These are phyloP conservation scores for Pseudozyma tsukubaensis DNA, from an alignment of 1,284 basidiomycete species.

Conservation along the genomic window DNA sequence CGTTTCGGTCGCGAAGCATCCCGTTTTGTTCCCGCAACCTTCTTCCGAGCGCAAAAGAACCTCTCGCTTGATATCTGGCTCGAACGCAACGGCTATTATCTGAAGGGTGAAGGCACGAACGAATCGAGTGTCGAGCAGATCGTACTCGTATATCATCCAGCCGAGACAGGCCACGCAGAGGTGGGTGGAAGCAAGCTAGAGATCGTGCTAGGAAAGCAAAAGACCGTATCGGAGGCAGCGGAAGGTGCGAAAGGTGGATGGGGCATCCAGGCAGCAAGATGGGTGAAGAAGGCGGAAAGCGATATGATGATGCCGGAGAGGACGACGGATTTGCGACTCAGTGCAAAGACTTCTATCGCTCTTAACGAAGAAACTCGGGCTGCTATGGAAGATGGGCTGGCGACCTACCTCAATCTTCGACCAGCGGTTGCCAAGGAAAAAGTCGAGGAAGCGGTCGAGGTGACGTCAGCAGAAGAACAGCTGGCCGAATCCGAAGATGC, in stretches of 20 bases:
- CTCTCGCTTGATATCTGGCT: constrained; percentile 36
- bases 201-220: constrained; percentile 10
- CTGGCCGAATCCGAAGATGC: no score
- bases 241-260: constrained; percentile 14
- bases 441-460: not conserved
- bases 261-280: constrained; percentile 11
- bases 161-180: constrained; percentile 4
- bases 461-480: not conserved
- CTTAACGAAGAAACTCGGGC: constrained; percentile 5
- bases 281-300: constrained; percentile 22
- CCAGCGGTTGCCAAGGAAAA: constrained; percentile 4
- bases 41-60: constrained; percentile 46
- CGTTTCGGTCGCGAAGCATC: constrained; percentile 35
- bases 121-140: constrained; percentile 9
- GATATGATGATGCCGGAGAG: constrained; percentile 38
- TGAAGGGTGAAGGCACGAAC: not conserved
- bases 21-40: constrained; percentile 33
- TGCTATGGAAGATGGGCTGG: constrained; percentile 15
- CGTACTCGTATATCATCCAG: constrained; percentile 23
- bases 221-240: constrained; percentile 3
- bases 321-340: constrained; percentile 30
- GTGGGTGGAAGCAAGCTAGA: constrained; percentile 19
- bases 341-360: not conserved
- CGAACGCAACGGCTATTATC: constrained; percentile 24
- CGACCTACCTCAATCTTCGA: constrained; percentile 5